Base-by-base conservation (phyloP, 768 basidiomycete species). In the Trametes elegans region DNA sequence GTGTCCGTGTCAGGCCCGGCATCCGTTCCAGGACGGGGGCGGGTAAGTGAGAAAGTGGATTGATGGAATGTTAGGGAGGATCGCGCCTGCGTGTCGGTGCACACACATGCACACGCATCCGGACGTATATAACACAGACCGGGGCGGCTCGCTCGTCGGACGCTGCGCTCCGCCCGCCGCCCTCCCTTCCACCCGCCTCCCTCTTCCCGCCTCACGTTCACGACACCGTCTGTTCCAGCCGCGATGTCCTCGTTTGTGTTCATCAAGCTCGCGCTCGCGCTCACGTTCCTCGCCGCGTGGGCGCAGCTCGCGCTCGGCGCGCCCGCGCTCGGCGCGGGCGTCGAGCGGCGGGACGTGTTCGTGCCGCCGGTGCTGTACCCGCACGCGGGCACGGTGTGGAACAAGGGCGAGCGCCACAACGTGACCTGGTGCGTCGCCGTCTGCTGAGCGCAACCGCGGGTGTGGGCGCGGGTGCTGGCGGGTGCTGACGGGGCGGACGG, bases 341-440 rank as follows among this genome's bases (percentile, higher is more conserved):
- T 46, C 10, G 44, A 42, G 31, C 53, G 45, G 47, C 47, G 57
- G 19, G 57, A 58, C 31, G 52, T 58, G 18, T 58, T 58, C 49
- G 51, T 54, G 8, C 57, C 57, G 11, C 51, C 51, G 7, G 57
- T 58, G 46, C 52, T 58, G 32, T 58, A 58, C 52, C 57, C 57
- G 13, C 57, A 54, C 47, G 48, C 52, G 11, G 57, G 57, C 34
- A 58, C 57, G 7, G 57, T 58, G 13, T 58, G 57, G 57, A 26
- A n/a, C 18, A 36, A 49, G 41, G 57, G 57, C 34, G 52, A 58
- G 41, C 31, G 47, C 10, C 57, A 58, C 53, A 58, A 58, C 36
- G 52, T 58, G 5, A 58, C 57, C 29, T 58, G 57, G 57, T 58
- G 19, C 27, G 57, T 58, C 21, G 11, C 40, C 7, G 34, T 10